A percentile compares a stretch with the other conserved stretches of the same genome.
phyloP scores from a whole-genome alignment of 73 alveolate species.

The Paramecium biaurelia region DNA sequence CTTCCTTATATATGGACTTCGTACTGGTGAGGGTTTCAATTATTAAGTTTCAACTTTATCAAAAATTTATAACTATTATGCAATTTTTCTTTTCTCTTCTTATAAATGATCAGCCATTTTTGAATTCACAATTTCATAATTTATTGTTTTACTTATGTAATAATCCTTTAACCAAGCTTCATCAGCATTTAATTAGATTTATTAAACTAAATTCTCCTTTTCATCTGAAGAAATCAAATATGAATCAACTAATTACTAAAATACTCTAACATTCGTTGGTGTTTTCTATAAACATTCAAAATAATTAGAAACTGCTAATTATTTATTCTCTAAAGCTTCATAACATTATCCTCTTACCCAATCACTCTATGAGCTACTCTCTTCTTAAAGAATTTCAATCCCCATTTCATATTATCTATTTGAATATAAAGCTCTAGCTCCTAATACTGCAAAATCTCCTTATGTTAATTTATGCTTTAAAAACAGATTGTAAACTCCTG shows the following conservation, averaged over 20 bases:
- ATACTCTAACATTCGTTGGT: slow-evolving; percentile 65
- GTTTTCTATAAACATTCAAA: slow-evolving; percentile 49
- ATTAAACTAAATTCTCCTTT: slow-evolving; percentile 16
- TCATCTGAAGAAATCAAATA: slow-evolving; percentile 49
- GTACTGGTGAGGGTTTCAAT: background rate
- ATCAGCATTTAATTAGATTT: background rate
- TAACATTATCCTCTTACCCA: slow-evolving; percentile 60
- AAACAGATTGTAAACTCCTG: background rate
- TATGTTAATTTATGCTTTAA: background rate
- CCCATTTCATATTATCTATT: slow-evolving; percentile 32
- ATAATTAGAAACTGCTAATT: slow-evolving; percentile 59
- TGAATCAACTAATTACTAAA: slow-evolving; percentile 50
- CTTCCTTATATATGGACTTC: background rate
- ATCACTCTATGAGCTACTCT: background rate
- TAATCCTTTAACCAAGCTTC: slow-evolving; percentile 64
- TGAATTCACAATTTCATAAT: background rate
- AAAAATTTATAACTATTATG: background rate
- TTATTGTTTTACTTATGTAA: slow-evolving; percentile 7
- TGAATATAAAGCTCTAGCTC: background rate
- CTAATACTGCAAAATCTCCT: slow-evolving; percentile 39
- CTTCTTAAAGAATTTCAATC: background rate
- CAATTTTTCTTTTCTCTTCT: slow-evolving; percentile 25
- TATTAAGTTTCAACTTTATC: slow-evolving; percentile 55
- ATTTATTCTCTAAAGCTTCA: slow-evolving; percentile 65
- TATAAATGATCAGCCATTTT: background rate